Evolutionary conservation across 345 rosid genomes (phyloP).

Genomic region (Clausena lansium): DNA sequence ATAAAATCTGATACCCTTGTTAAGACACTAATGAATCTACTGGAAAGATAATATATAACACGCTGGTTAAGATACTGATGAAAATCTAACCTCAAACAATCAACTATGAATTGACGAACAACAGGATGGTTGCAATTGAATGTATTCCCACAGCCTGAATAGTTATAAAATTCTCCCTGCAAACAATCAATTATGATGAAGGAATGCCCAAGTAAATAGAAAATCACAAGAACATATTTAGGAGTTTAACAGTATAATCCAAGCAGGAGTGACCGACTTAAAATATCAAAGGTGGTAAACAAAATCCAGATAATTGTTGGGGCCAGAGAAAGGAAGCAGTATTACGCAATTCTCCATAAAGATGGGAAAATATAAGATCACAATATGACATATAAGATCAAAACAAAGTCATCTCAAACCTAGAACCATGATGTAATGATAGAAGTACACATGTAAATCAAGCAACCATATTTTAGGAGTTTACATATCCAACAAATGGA

Average conservation of each 20-base stretch:
- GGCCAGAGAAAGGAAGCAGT: too few relatives aligned
- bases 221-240: neutral
- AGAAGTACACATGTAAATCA: too few relatives aligned
- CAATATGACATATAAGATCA: too few relatives aligned
- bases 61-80: neutral
- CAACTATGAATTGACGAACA: constrained; percentile 87
- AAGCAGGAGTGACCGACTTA: neutral
- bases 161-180: constrained; percentile 96
- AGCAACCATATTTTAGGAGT: too few relatives aligned
- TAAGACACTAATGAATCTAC: neutral
- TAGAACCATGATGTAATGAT: too few relatives aligned
- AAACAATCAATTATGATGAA: constrained; percentile 7
- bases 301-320: neutral
- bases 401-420: too few relatives aligned
- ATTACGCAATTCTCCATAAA: too few relatives aligned
- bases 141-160: constrained; percentile 98
- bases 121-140: constrained; percentile 97
- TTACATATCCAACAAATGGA: too few relatives aligned
- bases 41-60: neutral
- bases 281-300: neutral
- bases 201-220: neutral
- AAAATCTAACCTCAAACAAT: constrained; percentile 73
- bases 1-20: neutral
- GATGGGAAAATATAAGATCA: too few relatives aligned
- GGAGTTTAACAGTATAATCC: neutral